Evolutionary conservation across 2,329 filamentous ascomycete genomes (phyloP), one percentile per base, ranked within the genome.

Genomic region (Ophiocordyceps sinensis): DNA sequence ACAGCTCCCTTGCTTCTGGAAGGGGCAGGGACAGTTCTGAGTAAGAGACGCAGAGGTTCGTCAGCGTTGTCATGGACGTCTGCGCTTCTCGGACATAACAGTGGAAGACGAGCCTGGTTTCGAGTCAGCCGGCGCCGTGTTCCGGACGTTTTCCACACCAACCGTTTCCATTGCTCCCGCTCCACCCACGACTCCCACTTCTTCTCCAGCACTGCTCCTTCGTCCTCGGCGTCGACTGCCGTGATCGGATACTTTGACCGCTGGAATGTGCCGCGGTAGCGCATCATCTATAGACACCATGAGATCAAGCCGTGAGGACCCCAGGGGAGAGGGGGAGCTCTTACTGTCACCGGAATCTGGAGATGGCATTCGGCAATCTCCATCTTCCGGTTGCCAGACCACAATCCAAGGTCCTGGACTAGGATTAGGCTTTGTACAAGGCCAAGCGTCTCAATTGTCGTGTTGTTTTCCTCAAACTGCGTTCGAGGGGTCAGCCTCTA

Each of bases 171-270:
- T 3, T 74, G 77, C 51, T 85, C 80, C 44, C 73, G 64, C 37
- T 74, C 65, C 13, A 73, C 67, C 80, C 80, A 85, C 21, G 60
- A 58, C 42, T 61, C 66, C 81, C 81, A 85, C 49, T 83, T 84
- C 4, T 65, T 59, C 43, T 82, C 70, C 1, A 86, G 59, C 3
- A 60, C 60, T 15, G 72, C 56, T 1, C 72, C 75, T 19, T 72
- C 62, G 42, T 83, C 79, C 1, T 69, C 66, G 1, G 66, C 51
- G n/a, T 60, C 53, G 2, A 76, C 68, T 0, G 61, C 53, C 13
- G 80, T 66, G 3, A 62, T 55, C 2, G 68, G 65, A 51, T 75
- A 79, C 3, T 63, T 63, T 13, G 68, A 70, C 19, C 70, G 63
- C 43, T 75, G 69, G 50, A 82, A 80, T 40, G 72, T 69, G 17